Conservation (phyloP, 1,139 yeast genomes). For the Nakaseomyces sp. region DNA sequence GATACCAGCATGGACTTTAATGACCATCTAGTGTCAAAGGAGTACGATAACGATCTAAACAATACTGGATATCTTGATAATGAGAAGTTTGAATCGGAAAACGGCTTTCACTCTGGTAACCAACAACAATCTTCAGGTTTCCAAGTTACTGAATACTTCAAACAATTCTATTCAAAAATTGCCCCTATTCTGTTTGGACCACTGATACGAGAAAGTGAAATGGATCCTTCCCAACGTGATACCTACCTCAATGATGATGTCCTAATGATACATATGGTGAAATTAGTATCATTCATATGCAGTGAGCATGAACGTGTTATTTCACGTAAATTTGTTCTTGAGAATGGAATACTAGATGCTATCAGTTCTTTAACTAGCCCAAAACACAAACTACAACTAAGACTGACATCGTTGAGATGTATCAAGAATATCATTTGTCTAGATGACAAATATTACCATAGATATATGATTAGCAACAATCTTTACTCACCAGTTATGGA, state of each 20-base stretch:
- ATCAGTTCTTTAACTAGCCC: conserved; percentile 40
- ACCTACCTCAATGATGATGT: conserved; percentile 31
- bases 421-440: conserved; percentile 48
- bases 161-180: conserved; percentile 51
- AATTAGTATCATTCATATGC: conserved; percentile 56
- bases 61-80: conserved; percentile 6
- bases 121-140: conserved; percentile 10
- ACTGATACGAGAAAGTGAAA: conserved; percentile 33
- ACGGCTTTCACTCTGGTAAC: background rate
- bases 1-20: conserved; percentile 7
- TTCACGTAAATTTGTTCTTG: conserved; percentile 54
- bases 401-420: conserved; percentile 59
- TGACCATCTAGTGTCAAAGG: conserved; percentile 24
- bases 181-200: conserved; percentile 53
- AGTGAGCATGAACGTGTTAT: conserved; percentile 49
- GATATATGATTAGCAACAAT: conserved; percentile 48
- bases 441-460: conserved; percentile 53
- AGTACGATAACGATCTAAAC: conserved; percentile 12
- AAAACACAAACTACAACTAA: conserved; percentile 40
- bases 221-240: conserved; percentile 12
- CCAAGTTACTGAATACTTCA: conserved; percentile 46
- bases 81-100: background rate
- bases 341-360: conserved; percentile 46
- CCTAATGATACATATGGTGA: conserved; percentile 59
- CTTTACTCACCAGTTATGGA: conserved; percentile 45